Evolutionary conservation across 208 protist species (phyloP).

Genomic region (Trypanosoma scelopori): DNA sequence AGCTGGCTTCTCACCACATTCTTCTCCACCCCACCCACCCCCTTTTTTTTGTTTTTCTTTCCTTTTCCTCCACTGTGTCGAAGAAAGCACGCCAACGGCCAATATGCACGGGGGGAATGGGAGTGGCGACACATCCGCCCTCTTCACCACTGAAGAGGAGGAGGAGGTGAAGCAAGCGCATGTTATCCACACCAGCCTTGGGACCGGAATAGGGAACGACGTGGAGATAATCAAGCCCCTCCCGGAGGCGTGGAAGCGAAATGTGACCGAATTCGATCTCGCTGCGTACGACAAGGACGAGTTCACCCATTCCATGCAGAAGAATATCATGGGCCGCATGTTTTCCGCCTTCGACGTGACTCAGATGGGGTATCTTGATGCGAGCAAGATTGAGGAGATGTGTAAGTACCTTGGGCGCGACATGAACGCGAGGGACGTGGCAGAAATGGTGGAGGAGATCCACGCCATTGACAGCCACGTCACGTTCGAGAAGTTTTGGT

Average conservation of each 20-base stretch:
- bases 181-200: constrained; percentile 32
- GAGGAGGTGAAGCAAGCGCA: constrained; percentile 41
- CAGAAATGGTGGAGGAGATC: constrained; percentile 65
- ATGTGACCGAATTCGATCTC: constrained; percentile 75
- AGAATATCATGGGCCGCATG: constrained; percentile 86
- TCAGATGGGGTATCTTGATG: constrained; percentile 69
- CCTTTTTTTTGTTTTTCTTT: constrained; percentile 9
- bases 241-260: constrained; percentile 10
- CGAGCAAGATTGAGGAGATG: constrained; percentile 65
- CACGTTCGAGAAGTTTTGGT: constrained; percentile 89
- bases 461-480: constrained; percentile 41
- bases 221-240: not conserved
- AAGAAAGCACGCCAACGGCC: too few relatives aligned
- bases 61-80: not conserved
- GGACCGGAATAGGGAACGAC: constrained; percentile 39
- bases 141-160: constrained; percentile 30
- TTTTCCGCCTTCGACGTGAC: constrained; percentile 89
- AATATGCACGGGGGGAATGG: not conserved
- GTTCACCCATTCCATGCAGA: constrained; percentile 59
- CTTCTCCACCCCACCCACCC: too few relatives aligned
- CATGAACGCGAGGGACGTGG: constrained; percentile 37
- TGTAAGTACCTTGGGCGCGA: constrained; percentile 77
- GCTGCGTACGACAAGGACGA: constrained; percentile 85
- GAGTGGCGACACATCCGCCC: not conserved
- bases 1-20: not conserved